Conservation (phyloP, 2,329 filamentous ascomycete genomes). For the Aspergillus intermedius region DNA sequence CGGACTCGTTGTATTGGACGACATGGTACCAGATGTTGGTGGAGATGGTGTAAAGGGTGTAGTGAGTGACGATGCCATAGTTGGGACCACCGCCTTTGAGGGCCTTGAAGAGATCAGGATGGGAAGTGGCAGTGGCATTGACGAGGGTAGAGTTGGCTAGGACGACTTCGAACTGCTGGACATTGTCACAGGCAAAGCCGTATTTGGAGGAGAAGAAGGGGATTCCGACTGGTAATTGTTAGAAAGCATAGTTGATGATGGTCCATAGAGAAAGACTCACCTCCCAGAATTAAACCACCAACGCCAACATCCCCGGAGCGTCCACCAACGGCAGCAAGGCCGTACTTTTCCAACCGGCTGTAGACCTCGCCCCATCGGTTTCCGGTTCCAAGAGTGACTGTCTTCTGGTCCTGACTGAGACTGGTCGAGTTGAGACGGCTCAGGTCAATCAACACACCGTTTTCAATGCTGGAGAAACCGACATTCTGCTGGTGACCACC, state of each 20-base stretch:
- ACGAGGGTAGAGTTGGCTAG: constrained; percentile 14
- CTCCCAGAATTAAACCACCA: neutral
- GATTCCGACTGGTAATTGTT: neutral
- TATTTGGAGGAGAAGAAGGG: neutral
- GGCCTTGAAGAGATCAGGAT: constrained; percentile 27
- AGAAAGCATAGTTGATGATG: neutral
- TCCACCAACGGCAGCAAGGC: neutral
- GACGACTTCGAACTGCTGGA: constrained; percentile 9
- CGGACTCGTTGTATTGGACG: neutral
- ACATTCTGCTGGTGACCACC: neutral
- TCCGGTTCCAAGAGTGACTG: neutral
- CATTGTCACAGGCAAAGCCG: neutral
- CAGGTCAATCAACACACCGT: neutral
- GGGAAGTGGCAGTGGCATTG: constrained; percentile 16
- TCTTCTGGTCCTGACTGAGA: neutral
- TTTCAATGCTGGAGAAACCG: neutral
- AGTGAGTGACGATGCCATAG: constrained; percentile 29
- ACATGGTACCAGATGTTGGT: constrained; percentile 1
- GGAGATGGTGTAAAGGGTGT: constrained; percentile 16
- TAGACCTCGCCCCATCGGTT: neutral
- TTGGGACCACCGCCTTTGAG: constrained; percentile 31
- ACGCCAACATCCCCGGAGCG: neutral
- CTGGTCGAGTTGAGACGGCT: neutral
- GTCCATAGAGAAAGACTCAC: neutral
- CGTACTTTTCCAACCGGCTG: neutral